phyloP scores from a whole-genome alignment of 2,329 filamentous ascomycete genomes.

The Pseudogymnoascus sp. region DNA sequence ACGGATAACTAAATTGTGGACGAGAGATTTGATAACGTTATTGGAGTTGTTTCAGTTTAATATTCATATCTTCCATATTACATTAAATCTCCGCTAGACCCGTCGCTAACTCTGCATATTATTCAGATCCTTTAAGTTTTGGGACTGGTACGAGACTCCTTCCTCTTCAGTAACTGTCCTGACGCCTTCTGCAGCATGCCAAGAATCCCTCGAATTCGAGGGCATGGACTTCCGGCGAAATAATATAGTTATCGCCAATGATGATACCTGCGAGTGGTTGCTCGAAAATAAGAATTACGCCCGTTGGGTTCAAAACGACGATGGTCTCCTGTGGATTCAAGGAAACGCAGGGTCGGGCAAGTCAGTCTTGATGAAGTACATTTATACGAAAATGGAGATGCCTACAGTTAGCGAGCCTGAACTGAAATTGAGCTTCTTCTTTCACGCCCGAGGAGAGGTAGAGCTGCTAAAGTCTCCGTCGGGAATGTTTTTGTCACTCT shows the following conservation, averaged over 20 bases:
- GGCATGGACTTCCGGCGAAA: neutral
- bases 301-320: neutral
- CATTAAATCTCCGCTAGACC: neutral
- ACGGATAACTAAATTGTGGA: neutral
- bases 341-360: slow-evolving; percentile 15
- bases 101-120: neutral
- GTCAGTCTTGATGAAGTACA: slow-evolving; percentile 14
- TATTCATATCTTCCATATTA: neutral
- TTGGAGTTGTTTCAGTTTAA: neutral
- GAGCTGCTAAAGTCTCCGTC: neutral
- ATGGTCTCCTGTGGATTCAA: slow-evolving; percentile 15
- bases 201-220: neutral
- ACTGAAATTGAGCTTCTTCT: slow-evolving; percentile 5
- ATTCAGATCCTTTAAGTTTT: neutral
- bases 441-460: neutral
- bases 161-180: neutral
- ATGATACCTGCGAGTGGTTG: slow-evolving; percentile 10
- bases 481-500: neutral
- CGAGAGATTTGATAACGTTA: neutral
- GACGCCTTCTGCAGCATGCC: neutral
- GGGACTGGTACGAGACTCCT: neutral
- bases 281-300: slow-evolving; percentile 3
- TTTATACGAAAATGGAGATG: neutral
- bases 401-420: slow-evolving; percentile 20
- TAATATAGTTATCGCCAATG: neutral